Percentiles rank a stretch among this genome's conserved stretches.
phyloP scores from a whole-genome alignment of 169 alveolate species.

The Plasmodium ovale region DNA sequence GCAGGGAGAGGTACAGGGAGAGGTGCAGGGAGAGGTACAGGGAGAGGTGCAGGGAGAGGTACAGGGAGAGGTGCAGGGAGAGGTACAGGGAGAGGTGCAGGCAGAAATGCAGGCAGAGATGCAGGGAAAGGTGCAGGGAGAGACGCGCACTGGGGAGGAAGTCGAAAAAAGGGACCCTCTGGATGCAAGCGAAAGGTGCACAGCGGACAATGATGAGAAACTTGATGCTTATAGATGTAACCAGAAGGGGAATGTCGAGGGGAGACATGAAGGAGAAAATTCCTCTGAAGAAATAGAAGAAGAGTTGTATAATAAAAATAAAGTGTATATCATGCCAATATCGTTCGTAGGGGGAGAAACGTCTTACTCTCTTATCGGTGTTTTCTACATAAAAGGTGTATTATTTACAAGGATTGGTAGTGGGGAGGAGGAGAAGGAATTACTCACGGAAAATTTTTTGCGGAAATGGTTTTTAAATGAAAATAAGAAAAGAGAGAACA shows the following conservation, averaged over 20 bases:
- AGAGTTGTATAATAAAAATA: constrained; percentile 6
- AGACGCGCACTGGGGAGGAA: background rate
- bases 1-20: background rate
- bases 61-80: background rate
- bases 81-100: too few relatives aligned
- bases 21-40: background rate
- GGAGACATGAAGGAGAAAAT: background rate
- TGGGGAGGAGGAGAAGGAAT: background rate
- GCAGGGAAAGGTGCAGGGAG: background rate
- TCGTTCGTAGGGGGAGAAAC: constrained; percentile 76
- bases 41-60: background rate
- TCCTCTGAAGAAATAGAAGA: constrained; percentile 7
- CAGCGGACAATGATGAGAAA: background rate
- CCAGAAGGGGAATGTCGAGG: background rate
- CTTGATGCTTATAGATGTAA: background rate
- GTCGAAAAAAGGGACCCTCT: background rate
- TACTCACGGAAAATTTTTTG: constrained; percentile 5
- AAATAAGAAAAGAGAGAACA: background rate
- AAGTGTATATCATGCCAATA: constrained; percentile 55
- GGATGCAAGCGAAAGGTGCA: background rate
- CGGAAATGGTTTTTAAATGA: constrained; percentile 64
- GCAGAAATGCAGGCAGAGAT: background rate
- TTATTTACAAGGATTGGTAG: background rate
- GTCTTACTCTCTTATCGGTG: constrained; percentile 57
- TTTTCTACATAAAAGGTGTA: constrained; percentile 18